Evolutionary conservation across 495 filamentous ascomycete genomes (phyloP), one percentile per base, ranked within the genome.

Genomic region (Penicillium canescens): DNA sequence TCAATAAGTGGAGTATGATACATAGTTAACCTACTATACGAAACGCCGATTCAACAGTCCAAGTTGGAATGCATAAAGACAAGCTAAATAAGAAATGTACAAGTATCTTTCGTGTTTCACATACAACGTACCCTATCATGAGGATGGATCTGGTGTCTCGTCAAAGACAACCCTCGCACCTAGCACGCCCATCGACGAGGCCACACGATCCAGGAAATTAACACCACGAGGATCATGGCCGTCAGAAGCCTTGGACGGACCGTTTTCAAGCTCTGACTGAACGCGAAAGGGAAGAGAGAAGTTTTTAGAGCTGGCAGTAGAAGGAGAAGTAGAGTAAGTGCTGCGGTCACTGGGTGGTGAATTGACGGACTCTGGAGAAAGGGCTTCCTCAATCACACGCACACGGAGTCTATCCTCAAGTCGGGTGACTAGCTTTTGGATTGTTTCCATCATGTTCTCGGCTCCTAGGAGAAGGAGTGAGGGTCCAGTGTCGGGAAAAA

Each of bases 131-230:
- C 28, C 1, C 18, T 18, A 10, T 31, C 8, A 31, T 31, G 6
- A 5, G 9, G 28, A 31, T 31, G 1, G 28, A 31, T 31, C 5
- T 18, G 18, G 18, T 31, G 6, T 31, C 28, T 31, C 28, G 28
- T 31, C 28, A 31, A 31, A 31, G 2, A 31, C 28, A 9, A 66
- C 36, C 23, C 47, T 63, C 1, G 62, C 55, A 6, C 66, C 63
- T 9, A 73, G 39, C 48, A 67, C 62, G 2, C 70, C 70, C 68
- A 73, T 69, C n/a, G 68, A 72, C 26, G 68, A 73, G 12, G 68
- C 72, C 38, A 75, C 60, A 3, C 64, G 66, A 44, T 75, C 72
- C 46, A 75, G 38, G 70, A 67, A 73, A 24, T 67, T 66, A 6
- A 67, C 63, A 6, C 64, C 63, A 21, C 52, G 59, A 5, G 62